phyloP scores from a whole-genome alignment of 2,329 filamentous ascomycete species.

The Xylariaceae sp. region DNA sequence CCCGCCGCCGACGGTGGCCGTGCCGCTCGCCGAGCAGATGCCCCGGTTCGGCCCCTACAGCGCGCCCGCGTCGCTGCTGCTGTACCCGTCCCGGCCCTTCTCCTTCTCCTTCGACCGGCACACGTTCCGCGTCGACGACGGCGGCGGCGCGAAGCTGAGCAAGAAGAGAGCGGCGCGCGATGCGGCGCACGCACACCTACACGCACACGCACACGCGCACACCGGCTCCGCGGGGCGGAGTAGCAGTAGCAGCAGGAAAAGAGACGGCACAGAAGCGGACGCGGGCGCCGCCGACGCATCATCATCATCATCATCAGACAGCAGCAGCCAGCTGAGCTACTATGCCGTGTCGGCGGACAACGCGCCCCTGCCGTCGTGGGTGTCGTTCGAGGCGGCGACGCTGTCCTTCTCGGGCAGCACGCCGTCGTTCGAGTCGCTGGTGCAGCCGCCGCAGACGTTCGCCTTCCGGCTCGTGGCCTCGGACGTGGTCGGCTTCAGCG shows the following conservation, averaged over 20 bases:
- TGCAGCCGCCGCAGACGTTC: conserved; percentile 64
- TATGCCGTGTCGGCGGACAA: conserved; percentile 71
- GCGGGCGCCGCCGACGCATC: not conserved
- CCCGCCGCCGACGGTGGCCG: conserved; percentile 43
- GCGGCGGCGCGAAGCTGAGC: not conserved
- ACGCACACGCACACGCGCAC: not conserved
- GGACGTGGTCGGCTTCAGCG: conserved; percentile 71
- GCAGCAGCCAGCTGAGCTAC: conserved; percentile 51
- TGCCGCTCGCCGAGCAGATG: conserved; percentile 53
- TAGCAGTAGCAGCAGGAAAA: too few species aligned
- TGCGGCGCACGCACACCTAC: conserved; percentile 1
- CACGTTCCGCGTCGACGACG: conserved; percentile 48
- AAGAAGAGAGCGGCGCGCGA: not conserved
- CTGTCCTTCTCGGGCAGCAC: conserved; percentile 66
- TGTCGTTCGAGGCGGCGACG: conserved; percentile 58
- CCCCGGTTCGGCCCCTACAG: conserved; percentile 50
- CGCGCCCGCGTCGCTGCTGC: conserved; percentile 50
- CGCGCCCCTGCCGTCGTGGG: conserved; percentile 80
- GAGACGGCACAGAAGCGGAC: too few species aligned
- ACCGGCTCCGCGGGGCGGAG: conserved; percentile 15
- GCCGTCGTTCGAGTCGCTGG: conserved; percentile 54
- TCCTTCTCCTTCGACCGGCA: conserved; percentile 44
- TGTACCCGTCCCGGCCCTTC: conserved; percentile 46
- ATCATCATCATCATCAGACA: too few species aligned
- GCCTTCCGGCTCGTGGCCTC: conserved; percentile 68